Evolutionary conservation across 352 stramenopile species (phyloP), one percentile per base, ranked within the genome.

Genomic region (Globisporangium ultimum): DNA sequence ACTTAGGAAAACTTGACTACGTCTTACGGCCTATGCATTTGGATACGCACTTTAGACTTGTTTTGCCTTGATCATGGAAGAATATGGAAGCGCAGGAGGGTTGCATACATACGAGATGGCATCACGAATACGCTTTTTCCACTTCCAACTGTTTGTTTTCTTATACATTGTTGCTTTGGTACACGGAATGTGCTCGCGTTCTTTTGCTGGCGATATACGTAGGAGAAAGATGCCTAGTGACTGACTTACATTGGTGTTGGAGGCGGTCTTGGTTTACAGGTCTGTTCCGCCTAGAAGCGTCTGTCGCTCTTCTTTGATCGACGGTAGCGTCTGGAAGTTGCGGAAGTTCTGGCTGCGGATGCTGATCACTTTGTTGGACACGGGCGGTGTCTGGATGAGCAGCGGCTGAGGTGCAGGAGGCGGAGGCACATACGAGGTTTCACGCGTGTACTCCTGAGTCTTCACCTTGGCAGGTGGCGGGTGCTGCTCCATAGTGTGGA

Each of bases 291-390:
- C 68, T 10, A 36, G 28, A 36, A 36, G 28, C 28, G 28, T 36
- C 8, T 53, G 32, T 32, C 42, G 58, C 49, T 64, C 58, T 48
- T 82, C 73, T 58, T 75, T 64, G 49, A 82, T 82, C 41, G 73
- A 72, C 32, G 66, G 62, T n/a, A 82, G 57, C 40, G 64, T 63
- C 15, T 56, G 60, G 21, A 24, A 63, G n/a, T 66, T 68, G 20
- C 61, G 59, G 20, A 78, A 60, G 55, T 70, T 74, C 17, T 61
- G 65, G 58, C 75, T 86, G 41, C 78, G 78, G 55, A 88, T 70
- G 55, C 60, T 88, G 21, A 88, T 79, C 47, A 88, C 28, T 24
- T 88, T 88, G 20, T 64, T 51, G 41, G 70, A 74, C 18, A 53
- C 56, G 0, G 57, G 49, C 18, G 61, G 57, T 49, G 38, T 42